These are phyloP conservation scores for Beauveria brongniartii DNA, from an alignment of 2,329 filamentous ascomycete genomes.

Conservation along the genomic window DNA sequence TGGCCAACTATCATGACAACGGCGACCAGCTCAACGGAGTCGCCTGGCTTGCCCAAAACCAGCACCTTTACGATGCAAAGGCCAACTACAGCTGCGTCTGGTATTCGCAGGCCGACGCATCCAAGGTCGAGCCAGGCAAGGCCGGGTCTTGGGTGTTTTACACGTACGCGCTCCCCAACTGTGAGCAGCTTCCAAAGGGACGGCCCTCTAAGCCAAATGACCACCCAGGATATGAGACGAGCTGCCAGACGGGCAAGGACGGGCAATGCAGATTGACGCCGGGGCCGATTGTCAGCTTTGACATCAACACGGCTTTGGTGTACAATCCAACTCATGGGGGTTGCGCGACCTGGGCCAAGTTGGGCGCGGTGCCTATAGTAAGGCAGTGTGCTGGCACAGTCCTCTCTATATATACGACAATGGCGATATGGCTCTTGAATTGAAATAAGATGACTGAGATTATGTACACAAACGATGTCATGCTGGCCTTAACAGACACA, in stretches of 20 bases:
- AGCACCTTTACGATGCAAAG: slow-evolving; percentile 11
- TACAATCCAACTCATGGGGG: neutral
- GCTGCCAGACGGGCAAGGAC: slow-evolving; percentile 11
- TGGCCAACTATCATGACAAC: neutral
- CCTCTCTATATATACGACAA: neutral
- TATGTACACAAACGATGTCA: too few relatives aligned
- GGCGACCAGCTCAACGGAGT: slow-evolving; percentile 11
- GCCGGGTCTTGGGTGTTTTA: slow-evolving; percentile 13
- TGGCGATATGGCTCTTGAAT: neutral
- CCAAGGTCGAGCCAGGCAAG: slow-evolving; percentile 9
- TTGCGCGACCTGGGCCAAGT: neutral
- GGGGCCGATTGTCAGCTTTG: slow-evolving; percentile 3
- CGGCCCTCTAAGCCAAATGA: neutral
- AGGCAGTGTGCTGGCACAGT: neutral
- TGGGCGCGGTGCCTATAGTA: neutral
- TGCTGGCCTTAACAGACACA: too few relatives aligned
- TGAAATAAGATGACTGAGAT: neutral
- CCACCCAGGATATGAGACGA: slow-evolving; percentile 8
- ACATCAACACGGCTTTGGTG: neutral
- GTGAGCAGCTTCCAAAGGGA: slow-evolving; percentile 1
- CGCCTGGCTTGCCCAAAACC: slow-evolving; percentile 13
- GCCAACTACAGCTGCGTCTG: slow-evolving; percentile 14
- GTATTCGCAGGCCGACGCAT: slow-evolving; percentile 10
- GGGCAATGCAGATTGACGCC: slow-evolving; percentile 10
- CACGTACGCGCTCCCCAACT: slow-evolving; percentile 13